Percentiles rank a stretch among this genome's conserved stretches.
Conservation (phyloP, 176 grass and related monocot species). For the Cocos nucifera region DNA sequence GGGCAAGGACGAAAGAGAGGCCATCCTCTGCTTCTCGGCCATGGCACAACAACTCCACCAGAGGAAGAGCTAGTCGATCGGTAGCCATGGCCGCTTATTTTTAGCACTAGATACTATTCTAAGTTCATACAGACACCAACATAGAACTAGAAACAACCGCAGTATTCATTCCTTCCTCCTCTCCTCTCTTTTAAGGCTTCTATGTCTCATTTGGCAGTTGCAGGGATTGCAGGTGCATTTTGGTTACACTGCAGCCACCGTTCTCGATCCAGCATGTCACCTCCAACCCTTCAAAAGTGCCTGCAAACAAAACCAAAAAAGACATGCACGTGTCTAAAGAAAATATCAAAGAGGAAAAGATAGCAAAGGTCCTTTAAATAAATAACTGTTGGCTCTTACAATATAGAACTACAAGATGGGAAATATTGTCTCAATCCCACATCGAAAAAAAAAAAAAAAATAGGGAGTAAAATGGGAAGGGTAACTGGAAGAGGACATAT, state of each 20-base stretch:
- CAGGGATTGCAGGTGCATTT: constrained; percentile 12
- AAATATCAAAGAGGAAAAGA: neutral
- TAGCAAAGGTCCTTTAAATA: neutral
- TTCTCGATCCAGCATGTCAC: neutral
- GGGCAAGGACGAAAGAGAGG: too few relatives aligned
- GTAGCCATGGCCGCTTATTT: too few relatives aligned
- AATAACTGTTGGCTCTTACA: too few relatives aligned
- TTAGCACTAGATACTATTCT: too few relatives aligned
- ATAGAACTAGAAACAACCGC: neutral
- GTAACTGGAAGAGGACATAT: neutral
- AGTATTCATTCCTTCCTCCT: neutral
- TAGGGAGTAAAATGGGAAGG: too few relatives aligned
- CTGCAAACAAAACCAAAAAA: neutral
- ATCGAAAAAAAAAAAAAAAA: too few relatives aligned
- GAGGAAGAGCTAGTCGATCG: too few relatives aligned
- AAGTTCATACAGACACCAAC: too few relatives aligned
- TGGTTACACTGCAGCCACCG: neutral
- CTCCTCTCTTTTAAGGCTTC: neutral
- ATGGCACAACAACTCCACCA: too few relatives aligned
- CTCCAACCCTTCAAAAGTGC: neutral
- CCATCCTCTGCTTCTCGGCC: too few relatives aligned
- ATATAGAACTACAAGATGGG: too few relatives aligned
- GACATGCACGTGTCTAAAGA: neutral
- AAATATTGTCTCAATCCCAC: too few relatives aligned
- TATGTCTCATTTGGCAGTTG: constrained; percentile 2